phyloP scores from a whole-genome alignment of 2,329 filamentous ascomycete species.

The Penicillium sp. region DNA sequence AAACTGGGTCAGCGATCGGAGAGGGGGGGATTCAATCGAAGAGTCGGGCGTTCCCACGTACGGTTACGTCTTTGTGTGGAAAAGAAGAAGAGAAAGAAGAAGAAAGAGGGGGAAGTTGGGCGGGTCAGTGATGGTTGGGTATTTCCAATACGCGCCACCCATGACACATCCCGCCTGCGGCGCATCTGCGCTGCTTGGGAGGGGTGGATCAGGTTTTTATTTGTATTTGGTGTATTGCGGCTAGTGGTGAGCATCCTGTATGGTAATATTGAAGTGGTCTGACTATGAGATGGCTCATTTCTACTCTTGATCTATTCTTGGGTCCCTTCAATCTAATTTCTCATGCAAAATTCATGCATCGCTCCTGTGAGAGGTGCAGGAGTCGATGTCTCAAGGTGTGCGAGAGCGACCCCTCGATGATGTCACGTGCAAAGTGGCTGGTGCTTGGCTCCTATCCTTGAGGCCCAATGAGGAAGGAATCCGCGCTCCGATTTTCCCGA shows the following conservation, averaged over 20 bases:
- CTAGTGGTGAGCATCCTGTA: neutral
- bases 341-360: neutral
- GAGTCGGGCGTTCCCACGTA: conserved; percentile 12
- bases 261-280: neutral
- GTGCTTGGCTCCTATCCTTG: neutral
- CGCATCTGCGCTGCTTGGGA: neutral
- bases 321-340: neutral
- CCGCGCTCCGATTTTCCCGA: conserved; percentile 5
- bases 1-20: conserved; percentile 3
- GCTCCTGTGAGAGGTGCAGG: neutral
- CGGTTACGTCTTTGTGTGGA: conserved; percentile 26
- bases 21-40: no score
- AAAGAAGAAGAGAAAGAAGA: conserved; percentile 27
- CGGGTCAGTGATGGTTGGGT: conserved; percentile 8
- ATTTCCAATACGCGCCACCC: conserved; percentile 21
- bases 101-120: conserved; percentile 22
- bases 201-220: neutral
- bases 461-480: conserved; percentile 12
- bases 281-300: neutral
- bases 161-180: conserved; percentile 14
- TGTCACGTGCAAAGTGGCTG: conserved; percentile 23
- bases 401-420: conserved; percentile 20
- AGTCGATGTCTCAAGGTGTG: neutral
- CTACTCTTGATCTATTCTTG: neutral
- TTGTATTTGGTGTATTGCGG: neutral